phyloP scores from a whole-genome alignment of 805 yeast species.

The Barnettozyma salicaria region DNA sequence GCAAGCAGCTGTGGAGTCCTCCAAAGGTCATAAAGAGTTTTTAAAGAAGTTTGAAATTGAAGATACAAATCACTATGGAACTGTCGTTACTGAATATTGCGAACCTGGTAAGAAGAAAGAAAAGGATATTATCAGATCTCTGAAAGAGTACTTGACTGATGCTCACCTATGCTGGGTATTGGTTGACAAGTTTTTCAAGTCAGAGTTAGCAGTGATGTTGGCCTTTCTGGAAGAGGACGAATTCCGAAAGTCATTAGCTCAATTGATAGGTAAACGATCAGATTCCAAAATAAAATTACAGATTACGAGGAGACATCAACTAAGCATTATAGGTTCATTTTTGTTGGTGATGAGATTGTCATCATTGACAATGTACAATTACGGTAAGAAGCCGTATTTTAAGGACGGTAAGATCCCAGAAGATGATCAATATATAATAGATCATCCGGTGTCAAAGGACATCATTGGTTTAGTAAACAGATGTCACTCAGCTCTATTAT shows the following conservation, averaged over 20 bases:
- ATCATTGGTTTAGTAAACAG: constrained; percentile 10
- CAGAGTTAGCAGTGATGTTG: constrained; percentile 17
- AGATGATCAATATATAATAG: constrained; percentile 17
- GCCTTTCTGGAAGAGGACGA: constrained; percentile 20
- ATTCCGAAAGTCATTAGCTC: constrained; percentile 10
- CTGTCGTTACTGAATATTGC: no score
- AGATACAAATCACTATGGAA: no score
- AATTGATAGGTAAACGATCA: constrained; percentile 17
- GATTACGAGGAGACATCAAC: constrained; percentile 17
- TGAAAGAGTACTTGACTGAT: constrained; percentile 8
- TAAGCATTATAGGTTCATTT: constrained; percentile 18
- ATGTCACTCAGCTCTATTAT: constrained; percentile 15
- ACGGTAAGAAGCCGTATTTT: constrained; percentile 11
- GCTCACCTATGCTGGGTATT: constrained; percentile 24
- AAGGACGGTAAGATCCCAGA: neutral
- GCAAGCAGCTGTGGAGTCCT: neutral
- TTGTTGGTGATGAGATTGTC: constrained; percentile 22
- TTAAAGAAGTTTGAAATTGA: no score
- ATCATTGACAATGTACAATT: constrained; percentile 20
- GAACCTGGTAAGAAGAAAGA: neutral
- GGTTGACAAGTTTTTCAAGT: constrained; percentile 22
- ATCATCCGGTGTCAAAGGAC: constrained; percentile 14
- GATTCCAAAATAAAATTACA: constrained; percentile 5
- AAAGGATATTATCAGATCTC: neutral
- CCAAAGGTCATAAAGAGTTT: constrained; percentile 4